Base-by-base conservation (phyloP, 768 basidiomycete species). In the Suillus subluteus region DNA sequence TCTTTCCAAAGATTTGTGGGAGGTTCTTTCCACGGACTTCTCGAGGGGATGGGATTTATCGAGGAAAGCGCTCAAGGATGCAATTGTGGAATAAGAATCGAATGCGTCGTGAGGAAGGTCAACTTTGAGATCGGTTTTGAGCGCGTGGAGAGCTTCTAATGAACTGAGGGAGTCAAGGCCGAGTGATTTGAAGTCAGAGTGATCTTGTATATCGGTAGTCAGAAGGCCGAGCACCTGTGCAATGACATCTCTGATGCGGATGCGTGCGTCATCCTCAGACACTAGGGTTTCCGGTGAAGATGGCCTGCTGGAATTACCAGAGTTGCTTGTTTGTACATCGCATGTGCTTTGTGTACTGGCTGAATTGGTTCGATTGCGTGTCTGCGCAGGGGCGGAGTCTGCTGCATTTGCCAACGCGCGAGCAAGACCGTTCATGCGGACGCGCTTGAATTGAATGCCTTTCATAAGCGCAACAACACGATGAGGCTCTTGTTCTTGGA, bases 161-260 rank as follows among this genome's bases (percentile, higher is more conserved):
- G 86, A 85, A 32, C 84, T 83, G 62, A 92, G 74, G 0, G 89
- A 91, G 70, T 91, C 89, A n/a, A 91, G 75, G 4, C 90, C 89
- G 15, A 90, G 78, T 0, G 77, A 73, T n/a, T 79, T 80, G 9
- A 91, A 77, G 26, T 86, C 81, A 0, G 75, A 72, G 16, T 83
- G 82, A 37, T 85, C 85, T 1, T 73, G 65, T 37, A 91, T 78
- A 16, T 76, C 71, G 1, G 48, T 4, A 21, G 71, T 64, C 4
- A 37, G n/a, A 0, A 75, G 63, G 21, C 78, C 78, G 0, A 90
- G 79, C 15, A 86, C 81, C 2, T 76, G 71, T 0, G 86, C 82
- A 21, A 89, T 74, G 26, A 86, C 70, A 6, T 63, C 63, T n/a
- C 79, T 82, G 7, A 86, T 74, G 37, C 77, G 73, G 16, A 67